Evolutionary conservation across 116 monocot genomes (phyloP).

Genomic region (Iris pallida): DNA sequence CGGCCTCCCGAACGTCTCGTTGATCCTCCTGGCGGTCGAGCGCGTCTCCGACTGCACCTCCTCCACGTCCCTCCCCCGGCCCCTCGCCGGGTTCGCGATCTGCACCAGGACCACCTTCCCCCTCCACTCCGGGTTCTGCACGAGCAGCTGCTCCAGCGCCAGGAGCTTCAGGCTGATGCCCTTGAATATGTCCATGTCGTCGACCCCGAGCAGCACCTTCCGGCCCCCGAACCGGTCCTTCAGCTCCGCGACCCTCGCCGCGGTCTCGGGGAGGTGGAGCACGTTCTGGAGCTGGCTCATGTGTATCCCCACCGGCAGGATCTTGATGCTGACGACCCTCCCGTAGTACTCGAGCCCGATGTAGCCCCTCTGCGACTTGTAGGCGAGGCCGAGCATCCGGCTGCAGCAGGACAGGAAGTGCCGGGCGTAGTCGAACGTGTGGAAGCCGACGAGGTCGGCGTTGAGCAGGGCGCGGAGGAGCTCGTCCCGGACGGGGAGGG

Average conservation of each 20-base stretch:
- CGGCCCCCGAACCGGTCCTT: slow-evolving; percentile 32
- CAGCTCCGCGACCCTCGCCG: slow-evolving; percentile 40
- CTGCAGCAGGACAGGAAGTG: slow-evolving; percentile 84
- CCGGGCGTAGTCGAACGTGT: slow-evolving; percentile 87
- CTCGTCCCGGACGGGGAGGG: slow-evolving; percentile 77
- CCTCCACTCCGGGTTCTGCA: slow-evolving; percentile 51
- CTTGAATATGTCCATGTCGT: slow-evolving; percentile 88
- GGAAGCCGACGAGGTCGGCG: slow-evolving; percentile 78
- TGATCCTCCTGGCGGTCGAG: slow-evolving; percentile 41
- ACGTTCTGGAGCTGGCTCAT: slow-evolving; percentile 52
- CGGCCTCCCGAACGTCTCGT: slow-evolving; percentile 35
- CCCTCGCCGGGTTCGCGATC: slow-evolving; percentile 69
- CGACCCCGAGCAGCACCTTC: slow-evolving; percentile 55
- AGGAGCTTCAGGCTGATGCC: slow-evolving; percentile 74
- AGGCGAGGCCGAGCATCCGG: slow-evolving; percentile 70
- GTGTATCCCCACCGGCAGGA: slow-evolving; percentile 75
- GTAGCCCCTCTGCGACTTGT: slow-evolving; percentile 76
- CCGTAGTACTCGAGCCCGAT: slow-evolving; percentile 80
- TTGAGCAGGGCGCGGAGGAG: slow-evolving; percentile 72
- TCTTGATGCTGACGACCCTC: slow-evolving; percentile 63
- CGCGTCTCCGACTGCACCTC: slow-evolving; percentile 52
- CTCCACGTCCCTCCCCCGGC: slow-evolving; percentile 54
- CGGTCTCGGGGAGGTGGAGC: slow-evolving; percentile 37
- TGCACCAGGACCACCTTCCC: slow-evolving; percentile 67
- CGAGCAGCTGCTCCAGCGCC: slow-evolving; percentile 58